A percentile compares a stretch with the other conserved stretches of the same genome.
Conservation (phyloP, 768 basidiomycete species). For the Pleurotus salmoneostramineus region DNA sequence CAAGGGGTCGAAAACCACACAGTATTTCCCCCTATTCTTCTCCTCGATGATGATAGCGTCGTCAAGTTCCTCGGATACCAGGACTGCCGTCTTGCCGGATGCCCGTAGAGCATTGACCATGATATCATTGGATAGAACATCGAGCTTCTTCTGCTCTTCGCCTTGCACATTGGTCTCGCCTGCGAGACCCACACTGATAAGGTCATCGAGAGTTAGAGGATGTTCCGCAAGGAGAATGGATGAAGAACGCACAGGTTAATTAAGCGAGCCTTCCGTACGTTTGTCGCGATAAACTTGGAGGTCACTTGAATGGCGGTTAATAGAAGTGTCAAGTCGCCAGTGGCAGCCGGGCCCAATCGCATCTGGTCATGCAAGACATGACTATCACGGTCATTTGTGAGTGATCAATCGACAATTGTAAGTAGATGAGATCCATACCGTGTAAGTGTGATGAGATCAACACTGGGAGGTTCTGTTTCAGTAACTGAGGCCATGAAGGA, state of each 20-base stretch:
- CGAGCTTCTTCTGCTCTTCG: constrained; percentile 99
- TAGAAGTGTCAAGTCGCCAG: constrained; percentile 91
- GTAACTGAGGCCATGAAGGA: constrained; percentile 26
- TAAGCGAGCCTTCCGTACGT: constrained; percentile 93
- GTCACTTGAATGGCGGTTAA: constrained; percentile 95
- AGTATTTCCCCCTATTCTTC: constrained; percentile 80
- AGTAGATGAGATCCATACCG: constrained; percentile 45
- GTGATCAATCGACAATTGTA: neutral
- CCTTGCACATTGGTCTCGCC: constrained; percentile 97
- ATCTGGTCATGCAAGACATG: constrained; percentile 88
- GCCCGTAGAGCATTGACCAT: constrained; percentile 97
- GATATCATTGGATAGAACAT: constrained; percentile 97
- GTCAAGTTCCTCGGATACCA: constrained; percentile 95
- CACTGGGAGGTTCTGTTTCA: constrained; percentile 68
- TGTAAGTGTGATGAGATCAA: constrained; percentile 91
- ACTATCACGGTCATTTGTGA: constrained; percentile 31
- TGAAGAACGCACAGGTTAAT: constrained; percentile 82
- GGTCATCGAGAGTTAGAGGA: too few species aligned
- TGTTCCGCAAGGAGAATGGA: too few species aligned
- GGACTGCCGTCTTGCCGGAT: constrained; percentile 94
- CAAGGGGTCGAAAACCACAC: constrained; percentile 97
- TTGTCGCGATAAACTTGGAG: constrained; percentile 97
- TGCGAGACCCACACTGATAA: constrained; percentile 86
- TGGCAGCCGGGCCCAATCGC: constrained; percentile 76
- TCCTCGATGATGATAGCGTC: constrained; percentile 90